Conservation (phyloP, 495 filamentous ascomycete genomes). For the Elasticomyces elasticus region DNA sequence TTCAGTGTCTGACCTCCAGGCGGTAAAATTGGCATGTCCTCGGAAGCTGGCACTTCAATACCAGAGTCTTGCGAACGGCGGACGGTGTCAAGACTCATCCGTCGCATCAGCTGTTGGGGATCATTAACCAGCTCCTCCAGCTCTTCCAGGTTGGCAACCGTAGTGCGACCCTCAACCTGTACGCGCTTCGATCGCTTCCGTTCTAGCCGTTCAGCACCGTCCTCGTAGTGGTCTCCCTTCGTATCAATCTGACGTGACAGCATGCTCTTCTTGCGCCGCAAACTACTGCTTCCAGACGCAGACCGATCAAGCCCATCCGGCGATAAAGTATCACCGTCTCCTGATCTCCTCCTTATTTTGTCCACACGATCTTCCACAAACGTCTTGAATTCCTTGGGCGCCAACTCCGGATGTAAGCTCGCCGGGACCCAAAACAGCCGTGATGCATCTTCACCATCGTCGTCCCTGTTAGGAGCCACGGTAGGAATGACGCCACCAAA, state of each 20-base stretch:
- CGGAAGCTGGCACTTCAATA: conserved; percentile 41
- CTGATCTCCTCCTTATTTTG: conserved; percentile 73
- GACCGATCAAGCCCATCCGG: conserved; percentile 52
- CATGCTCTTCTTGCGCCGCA: conserved; percentile 91
- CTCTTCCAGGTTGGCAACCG: conserved; percentile 47
- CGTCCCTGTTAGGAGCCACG: conserved; percentile 59
- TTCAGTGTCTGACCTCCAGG: conserved; percentile 68
- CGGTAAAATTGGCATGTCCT: conserved; percentile 83
- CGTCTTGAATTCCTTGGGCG: conserved; percentile 91
- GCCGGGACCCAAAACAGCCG: conserved; percentile 94
- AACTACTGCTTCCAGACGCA: conserved; percentile 43
- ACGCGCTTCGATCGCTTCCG: conserved; percentile 60
- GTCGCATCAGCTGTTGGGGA: conserved; percentile 56
- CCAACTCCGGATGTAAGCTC: conserved; percentile 84
- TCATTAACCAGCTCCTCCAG: conserved; percentile 75
- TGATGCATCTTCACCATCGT: conserved; percentile 79
- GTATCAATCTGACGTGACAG: conserved; percentile 83
- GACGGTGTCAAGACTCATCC: conserved; percentile 48
- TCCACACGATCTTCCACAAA: conserved; percentile 90
- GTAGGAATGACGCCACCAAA: conserved; percentile 62
- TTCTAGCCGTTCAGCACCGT: conserved; percentile 80
- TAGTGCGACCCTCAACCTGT: conserved; percentile 12
- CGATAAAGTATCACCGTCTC: conserved; percentile 56
- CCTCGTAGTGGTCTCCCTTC: conserved; percentile 54
- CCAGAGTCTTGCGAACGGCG: conserved; percentile 27